Evolutionary conservation across 176 grass and related monocot species (phyloP).

Genomic region (Zizania latifolia): DNA sequence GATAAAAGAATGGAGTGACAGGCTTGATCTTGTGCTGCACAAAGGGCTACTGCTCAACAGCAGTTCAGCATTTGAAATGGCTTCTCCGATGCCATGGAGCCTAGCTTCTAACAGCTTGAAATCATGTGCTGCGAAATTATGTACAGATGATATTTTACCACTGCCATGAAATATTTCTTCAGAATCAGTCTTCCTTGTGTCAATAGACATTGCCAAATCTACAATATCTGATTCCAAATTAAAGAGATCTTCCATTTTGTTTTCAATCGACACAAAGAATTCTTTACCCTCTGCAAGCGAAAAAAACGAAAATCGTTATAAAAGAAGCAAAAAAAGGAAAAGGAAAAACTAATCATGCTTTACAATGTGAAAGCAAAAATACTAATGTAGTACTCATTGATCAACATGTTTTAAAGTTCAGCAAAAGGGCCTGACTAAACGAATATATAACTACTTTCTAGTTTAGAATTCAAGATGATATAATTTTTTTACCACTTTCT

Average conservation of each 20-base stretch:
- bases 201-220: constrained; percentile 18
- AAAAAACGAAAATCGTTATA: no score
- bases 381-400: neutral
- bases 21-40: neutral
- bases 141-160: neutral
- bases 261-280: constrained; percentile 24
- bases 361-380: neutral
- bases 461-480: neutral
- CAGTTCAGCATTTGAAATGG: constrained; percentile 50
- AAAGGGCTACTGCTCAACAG: constrained; percentile 26
- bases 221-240: constrained; percentile 43
- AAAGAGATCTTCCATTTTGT: constrained; percentile 43
- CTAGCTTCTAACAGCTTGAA: constrained; percentile 37
- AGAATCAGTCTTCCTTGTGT: constrained; percentile 4
- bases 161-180: neutral
- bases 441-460: neutral
- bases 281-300: constrained; percentile 33
- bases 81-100: constrained; percentile 33
- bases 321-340: no score
- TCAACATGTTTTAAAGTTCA: neutral
- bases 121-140: constrained; percentile 18
- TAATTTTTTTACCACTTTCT: constrained; percentile 38
- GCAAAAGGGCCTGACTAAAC: neutral
- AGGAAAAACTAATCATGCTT: neutral
- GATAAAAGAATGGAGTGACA: constrained; percentile 40